Percentiles rank a stretch among this genome's conserved stretches.
Conservation (phyloP, 2,329 filamentous ascomycete genomes). For the Epichloe gansuensis region DNA sequence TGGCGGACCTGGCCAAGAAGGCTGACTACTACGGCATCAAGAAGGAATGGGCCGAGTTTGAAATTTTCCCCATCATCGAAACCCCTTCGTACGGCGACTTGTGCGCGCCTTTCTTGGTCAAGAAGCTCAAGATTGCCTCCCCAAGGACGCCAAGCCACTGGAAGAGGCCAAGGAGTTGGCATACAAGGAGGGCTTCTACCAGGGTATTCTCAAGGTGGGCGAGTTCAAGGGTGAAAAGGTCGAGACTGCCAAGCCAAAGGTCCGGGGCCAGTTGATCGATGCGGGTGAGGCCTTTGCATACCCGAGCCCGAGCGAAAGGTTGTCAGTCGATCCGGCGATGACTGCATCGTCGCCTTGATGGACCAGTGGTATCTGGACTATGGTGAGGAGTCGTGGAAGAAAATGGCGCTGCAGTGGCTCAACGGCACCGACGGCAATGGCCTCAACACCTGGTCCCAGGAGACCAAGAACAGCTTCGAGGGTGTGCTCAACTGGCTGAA, state of each 20-base stretch:
- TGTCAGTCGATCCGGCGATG: slow-evolving; percentile 77
- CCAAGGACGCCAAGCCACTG: slow-evolving; percentile 82
- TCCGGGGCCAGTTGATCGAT: slow-evolving; percentile 65
- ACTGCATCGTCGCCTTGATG: slow-evolving; percentile 84
- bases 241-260: slow-evolving; percentile 74
- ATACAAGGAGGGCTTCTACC: slow-evolving; percentile 97
- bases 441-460: slow-evolving; percentile 68
- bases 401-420: slow-evolving; percentile 61
- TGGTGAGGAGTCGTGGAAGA: slow-evolving; percentile 78
- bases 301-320: slow-evolving; percentile 84
- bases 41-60: slow-evolving; percentile 89
- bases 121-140: slow-evolving; percentile 95
- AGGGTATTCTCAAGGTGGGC: slow-evolving; percentile 78
- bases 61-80: slow-evolving; percentile 79
- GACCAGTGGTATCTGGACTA: slow-evolving; percentile 99
- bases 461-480: slow-evolving; percentile 71
- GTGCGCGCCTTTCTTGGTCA: slow-evolving; percentile 70
- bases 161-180: slow-evolving; percentile 90
- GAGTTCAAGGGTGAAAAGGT: slow-evolving; percentile 83
- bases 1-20: slow-evolving; percentile 84
- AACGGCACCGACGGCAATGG: slow-evolving; percentile 52
- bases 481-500: slow-evolving; percentile 84
- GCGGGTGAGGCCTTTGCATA: slow-evolving; percentile 77
- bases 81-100: slow-evolving; percentile 82
- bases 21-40: slow-evolving; percentile 91